These are phyloP conservation scores for Phragmites australis DNA, from an alignment of 176 grass and related monocot genomes.

Conservation along the genomic window DNA sequence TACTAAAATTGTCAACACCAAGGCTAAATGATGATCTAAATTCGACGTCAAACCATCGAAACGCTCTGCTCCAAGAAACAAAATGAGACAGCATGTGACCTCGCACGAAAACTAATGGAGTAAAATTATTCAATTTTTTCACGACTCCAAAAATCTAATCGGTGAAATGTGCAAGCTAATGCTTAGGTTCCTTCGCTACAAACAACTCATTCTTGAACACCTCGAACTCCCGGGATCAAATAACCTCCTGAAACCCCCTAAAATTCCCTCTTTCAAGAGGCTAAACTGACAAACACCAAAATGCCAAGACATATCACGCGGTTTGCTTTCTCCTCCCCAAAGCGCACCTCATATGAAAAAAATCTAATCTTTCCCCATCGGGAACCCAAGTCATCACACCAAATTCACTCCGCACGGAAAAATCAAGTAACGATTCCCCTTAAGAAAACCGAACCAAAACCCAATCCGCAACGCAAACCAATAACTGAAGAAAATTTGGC, in stretches of 20 bases:
- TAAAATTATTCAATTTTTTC: not conserved
- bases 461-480: not conserved
- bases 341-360: not conserved
- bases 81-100: not conserved
- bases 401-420: conserved; percentile 1
- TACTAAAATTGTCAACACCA: not conserved
- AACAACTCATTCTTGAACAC: not conserved
- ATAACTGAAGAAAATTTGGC: not conserved
- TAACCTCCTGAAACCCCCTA: not conserved
- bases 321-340: not conserved
- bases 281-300: not conserved
- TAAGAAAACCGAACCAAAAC: not conserved
- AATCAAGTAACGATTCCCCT: not conserved
- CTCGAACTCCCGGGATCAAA: not conserved
- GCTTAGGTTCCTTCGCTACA: not conserved
- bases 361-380: conserved; percentile 6
- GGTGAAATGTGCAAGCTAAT: not conserved
- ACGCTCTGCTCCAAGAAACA: not conserved
- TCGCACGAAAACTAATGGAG: not conserved
- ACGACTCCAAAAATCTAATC: not conserved
- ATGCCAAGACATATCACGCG: not conserved
- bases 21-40: not conserved
- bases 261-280: not conserved
- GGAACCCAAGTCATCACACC: not conserved
- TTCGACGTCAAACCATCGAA: not conserved